Base-by-base conservation (phyloP, 805 yeast species). In the Spathaspora girioi region DNA sequence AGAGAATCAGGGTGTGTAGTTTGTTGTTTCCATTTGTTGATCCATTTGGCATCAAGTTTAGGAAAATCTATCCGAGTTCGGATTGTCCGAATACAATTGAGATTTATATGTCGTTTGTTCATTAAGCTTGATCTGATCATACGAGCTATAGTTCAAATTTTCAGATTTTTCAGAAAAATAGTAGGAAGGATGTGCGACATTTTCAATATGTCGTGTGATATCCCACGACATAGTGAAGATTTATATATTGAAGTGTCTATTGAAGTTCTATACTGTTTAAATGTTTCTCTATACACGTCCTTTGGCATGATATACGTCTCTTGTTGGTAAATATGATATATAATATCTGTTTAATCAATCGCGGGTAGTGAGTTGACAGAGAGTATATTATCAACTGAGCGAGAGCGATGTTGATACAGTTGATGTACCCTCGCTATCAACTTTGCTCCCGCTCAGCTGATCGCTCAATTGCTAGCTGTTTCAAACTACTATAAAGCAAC, bases 1-100 rank as follows among this genome's bases (percentile, higher is more conserved):
- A 76, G 58, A 0, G 74, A 63, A 5, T 50, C 54, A 5, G 4
- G 32, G 43, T 60, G 60, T 4, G 70, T 71, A 2, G 75, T 66
- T 5, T 60, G 47, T 1, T 58, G 52, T 55, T 64, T 71, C 87
- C 87, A 83, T 47, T 62, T 70, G 0, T 56, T 48, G 2, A 70
- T 38, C 87, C 87, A 83, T 61, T 83, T 83, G n/a, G 69, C 54
- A 59, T 80, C 86, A 17, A 81, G 56, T 14, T 70, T 56, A 14
- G 61, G 38, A 42, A 57, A 54, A n/a, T 50, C 61, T 9, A 55
- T 27, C 20, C 45, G 42, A 35, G 43, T 17, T 27, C 15, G 15
- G 15, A 31, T 14, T 8, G 15, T 35, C 7, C 40, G 40, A n/a
- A 35, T 15, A 12, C 15, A 35, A 35, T 35, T 35, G 40, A 35